These are phyloP conservation scores for Podosphaera xanthii DNA, from an alignment of 2,329 filamentous ascomycete species.

Conservation along the genomic window DNA sequence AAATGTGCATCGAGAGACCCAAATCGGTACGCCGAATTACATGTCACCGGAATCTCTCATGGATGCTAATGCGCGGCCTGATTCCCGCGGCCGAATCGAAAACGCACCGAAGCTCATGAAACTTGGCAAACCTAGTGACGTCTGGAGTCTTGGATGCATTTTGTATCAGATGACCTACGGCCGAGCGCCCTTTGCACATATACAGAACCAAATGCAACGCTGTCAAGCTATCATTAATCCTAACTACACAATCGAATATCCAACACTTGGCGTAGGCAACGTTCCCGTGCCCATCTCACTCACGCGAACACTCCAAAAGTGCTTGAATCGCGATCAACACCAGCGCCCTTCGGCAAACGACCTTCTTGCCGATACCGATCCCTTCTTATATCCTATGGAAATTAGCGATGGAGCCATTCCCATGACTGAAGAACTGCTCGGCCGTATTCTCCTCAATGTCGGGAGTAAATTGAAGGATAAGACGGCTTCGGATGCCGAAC, in stretches of 20 bases:
- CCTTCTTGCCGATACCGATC: conserved; percentile 33
- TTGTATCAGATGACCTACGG: conserved; percentile 97
- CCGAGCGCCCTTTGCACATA: conserved; percentile 84
- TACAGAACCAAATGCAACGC: conserved; percentile 63
- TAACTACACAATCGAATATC: conserved; percentile 49
- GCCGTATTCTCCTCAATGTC: conserved; percentile 38
- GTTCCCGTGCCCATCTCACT: conserved; percentile 34
- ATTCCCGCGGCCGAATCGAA: conserved; percentile 17
- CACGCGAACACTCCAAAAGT: conserved; percentile 37
- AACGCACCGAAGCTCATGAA: conserved; percentile 59
- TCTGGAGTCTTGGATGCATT: conserved; percentile 93
- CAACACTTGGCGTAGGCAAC: conserved; percentile 43
- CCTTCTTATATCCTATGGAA: conserved; percentile 40
- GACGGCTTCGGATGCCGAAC: conserved; percentile 34
- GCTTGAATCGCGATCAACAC: conserved; percentile 37
- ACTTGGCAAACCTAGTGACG: conserved; percentile 81
- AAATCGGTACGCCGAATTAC: conserved; percentile 92
- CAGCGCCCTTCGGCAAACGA: conserved; percentile 40
- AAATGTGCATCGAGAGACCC: conserved; percentile 87
- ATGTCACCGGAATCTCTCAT: conserved; percentile 92
- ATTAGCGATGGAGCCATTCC: conserved; percentile 29
- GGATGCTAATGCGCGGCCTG: conserved; percentile 45
- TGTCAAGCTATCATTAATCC: conserved; percentile 75
- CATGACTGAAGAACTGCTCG: conserved; percentile 37
- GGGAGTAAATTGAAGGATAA: conserved; percentile 33